These are phyloP conservation scores for Fusarium equiseti DNA, from an alignment of 2,329 filamentous ascomycete genomes.

Conservation along the genomic window DNA sequence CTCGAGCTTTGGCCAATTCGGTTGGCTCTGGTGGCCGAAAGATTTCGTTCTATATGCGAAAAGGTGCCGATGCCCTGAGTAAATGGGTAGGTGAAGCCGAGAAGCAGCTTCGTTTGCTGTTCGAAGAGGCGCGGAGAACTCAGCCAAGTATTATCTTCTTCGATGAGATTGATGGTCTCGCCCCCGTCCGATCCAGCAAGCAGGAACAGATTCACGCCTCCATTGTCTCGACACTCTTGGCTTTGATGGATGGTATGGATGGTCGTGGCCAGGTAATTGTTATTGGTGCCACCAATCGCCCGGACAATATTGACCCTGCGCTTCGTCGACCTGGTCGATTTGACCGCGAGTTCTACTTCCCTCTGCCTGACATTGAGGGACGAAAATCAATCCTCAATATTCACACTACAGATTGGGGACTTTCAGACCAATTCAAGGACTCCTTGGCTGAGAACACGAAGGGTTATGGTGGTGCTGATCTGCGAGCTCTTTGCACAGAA, in stretches of 20 bases:
- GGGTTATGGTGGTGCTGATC: slow-evolving; percentile 95
- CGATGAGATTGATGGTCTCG: slow-evolving; percentile 97
- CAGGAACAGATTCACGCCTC: slow-evolving; percentile 99
- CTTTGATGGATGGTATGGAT: slow-evolving; percentile 98
- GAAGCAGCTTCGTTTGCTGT: slow-evolving; percentile 90
- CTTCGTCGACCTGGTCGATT: slow-evolving; percentile 93
- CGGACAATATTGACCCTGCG: slow-evolving; percentile 97
- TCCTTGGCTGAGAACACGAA: slow-evolving; percentile 90
- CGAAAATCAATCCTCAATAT: slow-evolving; percentile 92
- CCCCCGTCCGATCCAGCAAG: slow-evolving; percentile 95
- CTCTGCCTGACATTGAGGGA: slow-evolving; percentile 83
- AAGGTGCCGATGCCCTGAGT: slow-evolving; percentile 95
- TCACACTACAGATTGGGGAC: slow-evolving; percentile 92
- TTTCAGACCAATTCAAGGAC: slow-evolving; percentile 82
- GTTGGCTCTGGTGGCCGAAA: slow-evolving; percentile 90
- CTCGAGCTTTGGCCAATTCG: slow-evolving; percentile 90
- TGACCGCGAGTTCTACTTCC: slow-evolving; percentile 98
- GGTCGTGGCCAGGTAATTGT: slow-evolving; percentile 98
- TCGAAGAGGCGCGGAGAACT: slow-evolving; percentile 94
- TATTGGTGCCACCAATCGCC: slow-evolving; percentile 97
- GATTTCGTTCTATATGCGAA: slow-evolving; percentile 99
- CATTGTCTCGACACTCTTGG: slow-evolving; percentile 93
- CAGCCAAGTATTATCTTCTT: slow-evolving; percentile 99
- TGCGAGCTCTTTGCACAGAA: slow-evolving; percentile 94
- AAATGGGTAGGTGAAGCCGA: slow-evolving; percentile 99